Conservation (phyloP, 2,329 filamentous ascomycete genomes). For the Lachnellula subtilissima region DNA sequence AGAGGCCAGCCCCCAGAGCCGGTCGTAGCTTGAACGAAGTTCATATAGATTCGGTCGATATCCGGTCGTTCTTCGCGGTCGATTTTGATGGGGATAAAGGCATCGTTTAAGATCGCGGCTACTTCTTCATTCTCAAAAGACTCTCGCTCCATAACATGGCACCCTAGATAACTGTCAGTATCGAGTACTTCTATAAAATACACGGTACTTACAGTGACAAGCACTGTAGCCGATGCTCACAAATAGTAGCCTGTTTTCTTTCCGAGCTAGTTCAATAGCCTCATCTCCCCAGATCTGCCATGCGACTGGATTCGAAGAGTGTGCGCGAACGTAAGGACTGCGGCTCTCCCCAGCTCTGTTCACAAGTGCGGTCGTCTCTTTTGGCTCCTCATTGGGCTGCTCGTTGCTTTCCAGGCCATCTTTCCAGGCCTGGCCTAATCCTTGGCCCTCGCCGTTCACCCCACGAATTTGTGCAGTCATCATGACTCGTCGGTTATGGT, state of each 20-base stretch:
- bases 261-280: constrained; percentile 69
- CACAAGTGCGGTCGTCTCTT: constrained; percentile 32
- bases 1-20: constrained; percentile 89
- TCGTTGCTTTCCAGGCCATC: constrained; percentile 4
- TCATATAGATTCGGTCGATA: constrained; percentile 95
- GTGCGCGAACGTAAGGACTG: constrained; percentile 67
- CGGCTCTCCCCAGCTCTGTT: constrained; percentile 58
- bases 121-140: constrained; percentile 82
- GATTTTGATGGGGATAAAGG: constrained; percentile 87
- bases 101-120: constrained; percentile 74
- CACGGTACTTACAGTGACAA: constrained; percentile 72
- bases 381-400: constrained; percentile 11
- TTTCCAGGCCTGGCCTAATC: constrained; percentile 24
- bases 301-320: constrained; percentile 75
- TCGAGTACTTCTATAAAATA: not conserved
- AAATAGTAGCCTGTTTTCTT: constrained; percentile 83
- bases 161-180: constrained; percentile 46
- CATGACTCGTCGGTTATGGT: constrained; percentile 8
- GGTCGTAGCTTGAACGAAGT: constrained; percentile 91
- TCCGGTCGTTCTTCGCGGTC: constrained; percentile 93
- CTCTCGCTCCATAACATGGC: constrained; percentile 88
- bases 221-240: constrained; percentile 92
- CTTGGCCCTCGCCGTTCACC: constrained; percentile 16
- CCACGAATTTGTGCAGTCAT: constrained; percentile 28
- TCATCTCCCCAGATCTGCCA: constrained; percentile 88